Conservation (phyloP, 495 filamentous ascomycete species). For the Neurospora discreta region DNA sequence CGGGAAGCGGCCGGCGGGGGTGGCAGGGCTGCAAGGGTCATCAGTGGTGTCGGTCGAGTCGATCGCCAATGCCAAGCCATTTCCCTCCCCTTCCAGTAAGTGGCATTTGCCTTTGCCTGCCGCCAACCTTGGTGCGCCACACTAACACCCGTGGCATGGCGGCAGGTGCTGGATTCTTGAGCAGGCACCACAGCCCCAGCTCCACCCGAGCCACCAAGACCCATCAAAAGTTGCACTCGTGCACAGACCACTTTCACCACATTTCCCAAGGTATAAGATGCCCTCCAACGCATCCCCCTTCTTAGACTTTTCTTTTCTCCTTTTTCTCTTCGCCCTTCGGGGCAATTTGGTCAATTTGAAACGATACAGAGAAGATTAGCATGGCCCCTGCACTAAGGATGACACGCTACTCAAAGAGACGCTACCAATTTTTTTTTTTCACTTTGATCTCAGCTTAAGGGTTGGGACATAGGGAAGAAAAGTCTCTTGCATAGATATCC, state of each 20-base stretch:
- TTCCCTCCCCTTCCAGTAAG: background rate
- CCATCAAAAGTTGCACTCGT: slow-evolving; percentile 5
- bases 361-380: slow-evolving; percentile 83
- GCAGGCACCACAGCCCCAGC: background rate
- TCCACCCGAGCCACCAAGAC: background rate
- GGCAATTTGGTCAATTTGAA: slow-evolving; percentile 31
- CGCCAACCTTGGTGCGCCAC: background rate
- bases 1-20: background rate
- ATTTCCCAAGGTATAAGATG: slow-evolving; percentile 3
- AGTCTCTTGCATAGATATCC: background rate
- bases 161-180: background rate
- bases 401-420: slow-evolving; percentile 99
- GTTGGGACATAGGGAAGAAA: slow-evolving; percentile 21
- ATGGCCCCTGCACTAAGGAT: slow-evolving; percentile 99
- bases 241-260: slow-evolving; percentile 10
- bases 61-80: background rate
- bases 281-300: background rate
- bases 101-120: background rate
- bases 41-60: background rate
- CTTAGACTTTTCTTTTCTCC: slow-evolving; percentile 11
- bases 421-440: slow-evolving; percentile 76
- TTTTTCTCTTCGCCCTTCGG: slow-evolving; percentile 20
- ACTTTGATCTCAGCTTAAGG: slow-evolving; percentile 17
- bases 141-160: background rate
- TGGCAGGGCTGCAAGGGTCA: background rate